Conservation (phyloP, 75 land plant genomes). For the Selaginella moellendorffii region DNA sequence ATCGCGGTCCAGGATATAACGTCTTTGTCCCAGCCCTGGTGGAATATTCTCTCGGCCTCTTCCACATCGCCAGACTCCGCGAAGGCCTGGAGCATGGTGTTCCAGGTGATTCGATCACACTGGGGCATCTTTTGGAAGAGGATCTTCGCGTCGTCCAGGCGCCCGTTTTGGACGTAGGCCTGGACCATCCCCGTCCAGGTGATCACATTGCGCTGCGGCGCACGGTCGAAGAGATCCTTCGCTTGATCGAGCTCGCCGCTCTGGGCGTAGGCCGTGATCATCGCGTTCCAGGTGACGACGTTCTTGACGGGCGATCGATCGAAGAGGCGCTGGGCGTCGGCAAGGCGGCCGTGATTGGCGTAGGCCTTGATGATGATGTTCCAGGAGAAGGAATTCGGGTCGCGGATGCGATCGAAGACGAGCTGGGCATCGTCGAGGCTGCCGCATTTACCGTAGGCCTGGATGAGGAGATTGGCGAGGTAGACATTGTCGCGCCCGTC, state of each 20-base stretch:
- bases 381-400: constrained; percentile 6
- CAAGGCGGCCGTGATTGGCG: constrained; percentile 42
- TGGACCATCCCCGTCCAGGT: constrained; percentile 3
- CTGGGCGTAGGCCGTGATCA: constrained; percentile 50
- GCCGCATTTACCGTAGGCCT: constrained; percentile 6
- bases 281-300: constrained; percentile 54
- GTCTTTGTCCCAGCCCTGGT: neutral
- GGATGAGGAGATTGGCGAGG: constrained; percentile 1
- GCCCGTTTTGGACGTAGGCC: constrained; percentile 5
- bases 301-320: constrained; percentile 31
- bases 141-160: neutral
- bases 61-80: neutral
- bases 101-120: neutral
- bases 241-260: constrained; percentile 37
- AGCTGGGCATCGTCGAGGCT: neutral
- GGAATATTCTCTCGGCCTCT: neutral
- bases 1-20: constrained; percentile 9
- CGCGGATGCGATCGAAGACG: neutral
- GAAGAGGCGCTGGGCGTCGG: constrained; percentile 37
- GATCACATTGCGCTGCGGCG: constrained; percentile 14
- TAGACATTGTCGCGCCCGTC: neutral
- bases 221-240: constrained; percentile 29
- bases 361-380: constrained; percentile 21
- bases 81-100: neutral
- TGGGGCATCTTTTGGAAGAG: constrained; percentile 1